phyloP scores from a whole-genome alignment of 768 basidiomycete genomes.

The Panaeolus papilionaceus region DNA sequence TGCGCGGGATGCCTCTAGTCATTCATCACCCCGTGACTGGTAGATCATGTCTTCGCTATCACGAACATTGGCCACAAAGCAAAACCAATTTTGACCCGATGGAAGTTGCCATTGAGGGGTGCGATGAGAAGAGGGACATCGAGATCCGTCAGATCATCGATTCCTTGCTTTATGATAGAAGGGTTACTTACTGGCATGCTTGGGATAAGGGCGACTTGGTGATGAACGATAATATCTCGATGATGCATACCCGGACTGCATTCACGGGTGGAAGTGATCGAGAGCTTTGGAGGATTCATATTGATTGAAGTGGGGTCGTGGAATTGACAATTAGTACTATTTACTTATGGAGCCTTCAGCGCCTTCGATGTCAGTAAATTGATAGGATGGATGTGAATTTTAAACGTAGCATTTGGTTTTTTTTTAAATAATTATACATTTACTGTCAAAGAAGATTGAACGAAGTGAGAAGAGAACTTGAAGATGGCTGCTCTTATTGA shows the following conservation, averaged over 20 bases:
- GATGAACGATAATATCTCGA: not conserved
- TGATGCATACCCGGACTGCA: not conserved
- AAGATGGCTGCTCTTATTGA: too few species aligned
- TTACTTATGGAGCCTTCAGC: too few species aligned
- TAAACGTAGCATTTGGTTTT: too few species aligned
- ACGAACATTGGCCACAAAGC: not conserved
- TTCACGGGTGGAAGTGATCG: not conserved
- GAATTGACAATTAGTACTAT: too few species aligned
- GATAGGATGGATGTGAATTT: too few species aligned
- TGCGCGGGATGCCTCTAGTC: not conserved
- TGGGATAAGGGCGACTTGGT: not conserved
- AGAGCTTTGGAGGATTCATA: slow-evolving; percentile 2
- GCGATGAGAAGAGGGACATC: not conserved
- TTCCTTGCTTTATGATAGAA: not conserved
- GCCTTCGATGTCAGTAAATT: too few species aligned
- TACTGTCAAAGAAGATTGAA: too few species aligned
- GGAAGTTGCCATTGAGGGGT: not conserved
- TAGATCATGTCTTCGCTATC: not conserved
- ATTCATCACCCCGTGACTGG: not conserved
- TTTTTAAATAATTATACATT: too few species aligned
- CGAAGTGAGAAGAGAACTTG: too few species aligned
- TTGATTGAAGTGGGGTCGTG: not conserved
- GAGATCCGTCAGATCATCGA: not conserved
- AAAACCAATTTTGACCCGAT: not conserved
- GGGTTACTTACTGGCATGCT: too few species aligned